phyloP scores from a whole-genome alignment of 352 stramenopile genomes.

The Globisporangium radiosum region DNA sequence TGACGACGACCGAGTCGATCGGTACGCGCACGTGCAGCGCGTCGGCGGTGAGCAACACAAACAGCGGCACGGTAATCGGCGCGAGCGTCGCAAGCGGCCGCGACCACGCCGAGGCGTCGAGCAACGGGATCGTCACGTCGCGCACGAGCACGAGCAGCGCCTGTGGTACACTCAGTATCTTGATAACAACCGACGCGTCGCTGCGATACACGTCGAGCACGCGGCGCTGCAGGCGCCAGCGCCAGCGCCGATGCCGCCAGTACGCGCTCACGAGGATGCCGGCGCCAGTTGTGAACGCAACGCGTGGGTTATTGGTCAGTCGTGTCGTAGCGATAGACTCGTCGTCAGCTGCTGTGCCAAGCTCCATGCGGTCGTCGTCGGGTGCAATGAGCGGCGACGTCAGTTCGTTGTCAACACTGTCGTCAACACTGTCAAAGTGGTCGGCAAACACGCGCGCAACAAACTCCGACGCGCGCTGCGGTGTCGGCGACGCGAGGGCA shows the following conservation, averaged over 20 bases:
- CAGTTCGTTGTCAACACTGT: conserved; percentile 27
- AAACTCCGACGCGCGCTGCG: conserved; percentile 24
- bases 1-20: too few species aligned
- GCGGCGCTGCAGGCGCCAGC: conserved; percentile 50
- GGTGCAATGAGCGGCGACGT: conserved; percentile 51
- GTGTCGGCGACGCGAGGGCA: conserved; percentile 20
- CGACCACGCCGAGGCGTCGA: conserved; percentile 69
- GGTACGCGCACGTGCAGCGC: conserved; percentile 14
- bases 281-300: conserved; percentile 33
- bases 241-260: conserved; percentile 70
- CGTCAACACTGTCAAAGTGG: conserved; percentile 38
- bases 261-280: conserved; percentile 40
- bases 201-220: conserved; percentile 37
- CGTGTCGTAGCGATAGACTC: not conserved
- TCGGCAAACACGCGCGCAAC: conserved; percentile 46
- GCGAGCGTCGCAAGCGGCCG: conserved; percentile 81
- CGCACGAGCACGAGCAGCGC: conserved; percentile 41
- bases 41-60: conserved; percentile 67
- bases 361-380: conserved; percentile 28
- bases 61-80: conserved; percentile 75
- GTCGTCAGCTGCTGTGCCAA: not conserved
- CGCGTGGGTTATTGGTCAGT: not conserved
- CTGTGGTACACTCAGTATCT: conserved; percentile 47
- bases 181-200: conserved; percentile 33
- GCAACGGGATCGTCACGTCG: conserved; percentile 62